phyloP scores from a whole-genome alignment of 2,329 filamentous ascomycete genomes.

The Nectriaceae sp. region DNA sequence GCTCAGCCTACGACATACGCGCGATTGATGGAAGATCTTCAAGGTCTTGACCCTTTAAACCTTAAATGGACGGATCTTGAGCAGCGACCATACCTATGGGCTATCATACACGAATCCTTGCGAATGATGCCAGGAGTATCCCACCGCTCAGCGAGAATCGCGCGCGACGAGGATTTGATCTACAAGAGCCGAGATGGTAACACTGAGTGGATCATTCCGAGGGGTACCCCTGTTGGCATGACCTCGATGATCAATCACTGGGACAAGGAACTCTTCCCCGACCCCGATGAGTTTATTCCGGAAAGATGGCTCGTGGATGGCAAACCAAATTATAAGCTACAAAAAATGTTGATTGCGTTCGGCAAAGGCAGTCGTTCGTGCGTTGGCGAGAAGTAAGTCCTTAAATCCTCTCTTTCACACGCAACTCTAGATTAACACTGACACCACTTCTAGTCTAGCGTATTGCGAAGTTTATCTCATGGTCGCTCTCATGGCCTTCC shows the following conservation, averaged over 20 bases:
- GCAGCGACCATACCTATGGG: slow-evolving; percentile 38
- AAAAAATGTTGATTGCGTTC: slow-evolving; percentile 21
- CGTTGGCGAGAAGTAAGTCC: slow-evolving; percentile 22
- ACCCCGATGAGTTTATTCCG: slow-evolving; percentile 36
- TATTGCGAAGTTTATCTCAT: slow-evolving; percentile 23
- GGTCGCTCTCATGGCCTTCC: slow-evolving; percentile 11
- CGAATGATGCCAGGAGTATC: slow-evolving; percentile 36
- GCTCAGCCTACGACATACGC: slow-evolving; percentile 32
- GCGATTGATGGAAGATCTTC: slow-evolving; percentile 32
- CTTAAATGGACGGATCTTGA: slow-evolving; percentile 35
- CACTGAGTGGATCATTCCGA: slow-evolving; percentile 23
- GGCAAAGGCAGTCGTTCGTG: slow-evolving; percentile 24
- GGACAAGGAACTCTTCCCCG: slow-evolving; percentile 33
- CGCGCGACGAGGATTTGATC: slow-evolving; percentile 28
- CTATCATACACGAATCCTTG: slow-evolving; percentile 39
- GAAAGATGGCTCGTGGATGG: slow-evolving; percentile 28
- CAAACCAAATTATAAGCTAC: slow-evolving; percentile 27
- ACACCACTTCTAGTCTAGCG: slow-evolving; percentile 10
- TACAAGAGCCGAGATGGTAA: slow-evolving; percentile 25
- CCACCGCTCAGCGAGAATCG: slow-evolving; percentile 23
- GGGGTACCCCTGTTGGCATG: slow-evolving; percentile 36
- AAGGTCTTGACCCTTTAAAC: slow-evolving; percentile 25
- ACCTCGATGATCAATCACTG: slow-evolving; percentile 34
- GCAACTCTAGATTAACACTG: too few relatives aligned
- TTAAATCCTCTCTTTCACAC: fast-evolving